These are phyloP conservation scores for Hygrophila difformis DNA, from an alignment of 257 asterid genomes.

Conservation along the genomic window DNA sequence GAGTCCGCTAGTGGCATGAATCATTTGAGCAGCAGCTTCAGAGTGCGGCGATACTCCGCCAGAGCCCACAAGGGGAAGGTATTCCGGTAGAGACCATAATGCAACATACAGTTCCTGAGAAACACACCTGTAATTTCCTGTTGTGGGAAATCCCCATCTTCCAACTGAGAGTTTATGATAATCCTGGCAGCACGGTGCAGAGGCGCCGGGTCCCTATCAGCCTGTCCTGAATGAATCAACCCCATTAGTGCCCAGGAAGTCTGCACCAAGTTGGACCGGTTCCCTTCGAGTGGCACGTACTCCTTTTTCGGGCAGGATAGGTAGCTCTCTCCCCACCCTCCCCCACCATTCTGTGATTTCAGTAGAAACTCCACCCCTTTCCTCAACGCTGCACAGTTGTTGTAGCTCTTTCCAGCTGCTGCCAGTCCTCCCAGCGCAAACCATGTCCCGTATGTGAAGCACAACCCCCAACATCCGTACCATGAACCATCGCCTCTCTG, in stretches of 20 bases:
- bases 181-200: conserved; percentile 61
- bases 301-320: conserved; percentile 95
- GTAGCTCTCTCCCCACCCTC: conserved; percentile 99
- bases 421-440: conserved; percentile 81
- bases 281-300: conserved; percentile 22
- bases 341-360: conserved; percentile 80
- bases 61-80: conserved; percentile 47
- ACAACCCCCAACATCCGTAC: conserved; percentile 98
- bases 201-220: conserved; percentile 45
- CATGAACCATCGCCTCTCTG: conserved; percentile 91
- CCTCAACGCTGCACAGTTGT: conserved; percentile 48
- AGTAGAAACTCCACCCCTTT: conserved; percentile 83
- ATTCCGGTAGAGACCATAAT: conserved; percentile 32
- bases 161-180: conserved; percentile 67
- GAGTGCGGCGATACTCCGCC: conserved; percentile 31
- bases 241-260: conserved; percentile 85
- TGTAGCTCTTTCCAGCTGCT: conserved; percentile 66
- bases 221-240: conserved; percentile 58
- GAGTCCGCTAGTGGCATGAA: too few species aligned
- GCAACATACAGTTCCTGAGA: conserved; percentile 31
- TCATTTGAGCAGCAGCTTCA: too few species aligned
- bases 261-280: conserved; percentile 60
- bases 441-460: conserved; percentile 94
- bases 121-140: conserved; percentile 39
- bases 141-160: conserved; percentile 69